phyloP scores from a whole-genome alignment of 2,329 filamentous ascomycete species.

The Aspergillus tanneri region DNA sequence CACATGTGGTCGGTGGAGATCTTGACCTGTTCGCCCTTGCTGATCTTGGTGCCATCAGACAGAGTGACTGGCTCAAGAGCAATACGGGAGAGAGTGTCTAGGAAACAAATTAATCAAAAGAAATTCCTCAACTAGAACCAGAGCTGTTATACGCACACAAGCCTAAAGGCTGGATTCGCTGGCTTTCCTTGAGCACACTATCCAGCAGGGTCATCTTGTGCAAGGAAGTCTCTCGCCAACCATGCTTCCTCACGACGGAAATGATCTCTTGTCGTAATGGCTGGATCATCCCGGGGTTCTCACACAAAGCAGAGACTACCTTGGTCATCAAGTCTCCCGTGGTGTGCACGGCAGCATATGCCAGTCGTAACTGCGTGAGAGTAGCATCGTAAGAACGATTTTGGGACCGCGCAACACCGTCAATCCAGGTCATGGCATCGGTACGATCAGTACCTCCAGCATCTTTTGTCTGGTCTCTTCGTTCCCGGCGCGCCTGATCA shows the following conservation, averaged over 20 bases:
- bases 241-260: conserved; percentile 16
- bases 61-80: conserved; percentile 6
- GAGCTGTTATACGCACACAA: conserved; percentile 20
- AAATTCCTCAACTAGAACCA: no score
- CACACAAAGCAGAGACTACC: conserved; percentile 22
- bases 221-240: conserved; percentile 38
- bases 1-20: conserved; percentile 10
- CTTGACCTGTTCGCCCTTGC: conserved; percentile 3
- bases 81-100: conserved; percentile 7
- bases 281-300: conserved; percentile 5
- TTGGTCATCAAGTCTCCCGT: conserved; percentile 25
- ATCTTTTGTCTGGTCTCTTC: no score
- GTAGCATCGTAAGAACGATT: no score
- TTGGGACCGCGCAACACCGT: no score
- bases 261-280: conserved; percentile 23
- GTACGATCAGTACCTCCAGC: no score
- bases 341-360: conserved; percentile 27
- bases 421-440: no score
- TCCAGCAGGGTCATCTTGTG: conserved; percentile 44
- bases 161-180: conserved; percentile 33
- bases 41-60: conserved; percentile 10
- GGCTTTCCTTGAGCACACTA: conserved; percentile 44
- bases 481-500: no score
- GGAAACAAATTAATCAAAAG: not conserved
- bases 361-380: no score